These are phyloP conservation scores for Climacium dendroides DNA, from an alignment of 225 moss, liverwort and hornwort species.

Conservation along the genomic window DNA sequence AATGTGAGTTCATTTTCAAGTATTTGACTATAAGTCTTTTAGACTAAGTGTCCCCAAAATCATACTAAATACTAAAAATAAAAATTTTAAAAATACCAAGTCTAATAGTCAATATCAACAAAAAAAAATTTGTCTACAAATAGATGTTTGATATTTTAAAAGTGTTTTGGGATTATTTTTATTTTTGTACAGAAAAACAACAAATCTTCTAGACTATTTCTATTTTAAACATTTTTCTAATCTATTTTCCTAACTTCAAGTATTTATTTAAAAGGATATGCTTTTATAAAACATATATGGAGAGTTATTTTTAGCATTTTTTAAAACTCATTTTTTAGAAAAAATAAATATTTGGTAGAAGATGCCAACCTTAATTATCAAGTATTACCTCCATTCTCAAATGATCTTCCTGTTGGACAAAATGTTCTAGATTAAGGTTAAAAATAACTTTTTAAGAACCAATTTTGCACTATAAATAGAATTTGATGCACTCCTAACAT, in stretches of 20 bases:
- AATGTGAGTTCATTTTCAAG: neutral
- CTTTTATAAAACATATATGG: no score
- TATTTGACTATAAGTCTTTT: neutral
- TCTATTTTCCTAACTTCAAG: neutral
- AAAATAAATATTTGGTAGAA: no score
- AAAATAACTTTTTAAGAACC: no score
- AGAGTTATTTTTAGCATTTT: no score
- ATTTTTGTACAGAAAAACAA: neutral
- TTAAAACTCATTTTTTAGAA: accelerated
- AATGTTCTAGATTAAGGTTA: no score
- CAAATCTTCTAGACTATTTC: neutral
- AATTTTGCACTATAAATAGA: no score
- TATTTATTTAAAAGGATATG: accelerated
- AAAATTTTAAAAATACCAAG: neutral
- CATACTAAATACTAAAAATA: accelerated
- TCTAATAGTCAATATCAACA: accelerated
- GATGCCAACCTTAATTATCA: no score
- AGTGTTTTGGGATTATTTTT: neutral
- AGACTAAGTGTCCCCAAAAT: neutral
- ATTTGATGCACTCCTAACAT: no score
- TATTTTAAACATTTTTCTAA: neutral
- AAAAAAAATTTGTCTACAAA: neutral
- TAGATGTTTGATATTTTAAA: neutral
- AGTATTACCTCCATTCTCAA: no score
- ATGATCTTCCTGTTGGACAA: no score